phyloP scores from a whole-genome alignment of 495 filamentous ascomycete species.

The Cudoniella acicularis region DNA sequence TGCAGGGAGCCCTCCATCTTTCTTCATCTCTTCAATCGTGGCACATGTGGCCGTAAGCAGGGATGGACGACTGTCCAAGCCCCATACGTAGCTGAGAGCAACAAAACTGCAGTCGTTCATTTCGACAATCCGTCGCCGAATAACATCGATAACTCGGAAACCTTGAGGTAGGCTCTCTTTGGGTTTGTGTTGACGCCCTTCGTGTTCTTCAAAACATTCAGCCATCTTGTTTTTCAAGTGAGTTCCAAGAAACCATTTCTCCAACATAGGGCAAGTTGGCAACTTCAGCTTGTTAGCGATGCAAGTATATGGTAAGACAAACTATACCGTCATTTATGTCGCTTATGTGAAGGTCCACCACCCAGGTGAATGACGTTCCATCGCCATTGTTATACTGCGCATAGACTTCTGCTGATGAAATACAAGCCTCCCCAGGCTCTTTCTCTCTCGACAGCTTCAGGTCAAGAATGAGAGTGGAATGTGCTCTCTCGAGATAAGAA shows the following conservation, averaged over 20 bases:
- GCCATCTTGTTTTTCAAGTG: neutral
- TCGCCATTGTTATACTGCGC: neutral
- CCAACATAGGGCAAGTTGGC: neutral
- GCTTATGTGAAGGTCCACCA: neutral
- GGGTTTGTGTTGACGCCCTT: neutral
- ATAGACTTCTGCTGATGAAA: neutral
- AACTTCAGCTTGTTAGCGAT: neutral
- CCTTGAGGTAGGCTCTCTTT: neutral
- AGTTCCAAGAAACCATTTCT: neutral
- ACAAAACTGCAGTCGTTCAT: neutral
- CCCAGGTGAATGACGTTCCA: neutral
- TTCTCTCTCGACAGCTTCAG: neutral
- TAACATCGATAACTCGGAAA: slow-evolving; percentile 1
- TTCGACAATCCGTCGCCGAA: neutral
- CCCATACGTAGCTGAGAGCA: slow-evolving; percentile 1
- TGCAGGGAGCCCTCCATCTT: neutral
- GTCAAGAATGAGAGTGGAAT: neutral
- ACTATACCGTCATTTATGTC: neutral
- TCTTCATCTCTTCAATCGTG: neutral
- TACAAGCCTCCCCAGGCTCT: neutral
- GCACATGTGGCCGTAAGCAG: neutral
- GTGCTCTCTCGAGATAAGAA: neutral
- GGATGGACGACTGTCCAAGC: neutral
- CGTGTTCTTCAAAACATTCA: neutral
- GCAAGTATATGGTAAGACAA: neutral